Conservation (phyloP, 2,329 filamentous ascomycete species). For the Aspergillus carbonarius region DNA sequence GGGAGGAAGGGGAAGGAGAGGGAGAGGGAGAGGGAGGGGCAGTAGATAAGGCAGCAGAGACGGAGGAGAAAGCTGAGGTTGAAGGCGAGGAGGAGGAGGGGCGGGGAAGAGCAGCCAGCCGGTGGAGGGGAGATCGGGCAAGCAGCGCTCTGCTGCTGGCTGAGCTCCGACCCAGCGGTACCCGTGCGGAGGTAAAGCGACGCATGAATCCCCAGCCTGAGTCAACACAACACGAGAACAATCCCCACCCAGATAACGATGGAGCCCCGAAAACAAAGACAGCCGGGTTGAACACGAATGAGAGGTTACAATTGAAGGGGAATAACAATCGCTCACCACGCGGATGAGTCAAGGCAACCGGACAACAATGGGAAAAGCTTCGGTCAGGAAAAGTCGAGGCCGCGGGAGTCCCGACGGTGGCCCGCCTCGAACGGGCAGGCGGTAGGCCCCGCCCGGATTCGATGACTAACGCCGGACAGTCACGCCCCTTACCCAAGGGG, state of each 20-base stretch:
- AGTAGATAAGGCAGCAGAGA: constrained; percentile 21
- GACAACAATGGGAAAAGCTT: background rate
- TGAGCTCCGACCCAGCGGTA: constrained; percentile 33
- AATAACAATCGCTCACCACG: background rate
- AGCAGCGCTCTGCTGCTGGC: constrained; percentile 13
- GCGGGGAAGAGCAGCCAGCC: background rate
- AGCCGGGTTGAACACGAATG: constrained; percentile 2
- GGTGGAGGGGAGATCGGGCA: background rate
- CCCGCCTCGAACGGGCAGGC: constrained; percentile 9
- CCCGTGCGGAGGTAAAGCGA: constrained; percentile 34
- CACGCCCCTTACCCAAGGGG: background rate
- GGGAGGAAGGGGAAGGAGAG: constrained; percentile 19
- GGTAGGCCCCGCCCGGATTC: constrained; percentile 6
- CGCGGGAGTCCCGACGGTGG: background rate
- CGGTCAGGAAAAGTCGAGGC: background rate
- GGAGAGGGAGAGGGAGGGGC: constrained; percentile 19
- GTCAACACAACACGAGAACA: too few relatives aligned
- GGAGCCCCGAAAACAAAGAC: constrained; percentile 12
- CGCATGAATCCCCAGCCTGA: constrained; percentile 24
- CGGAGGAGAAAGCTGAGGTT: constrained; percentile 23
- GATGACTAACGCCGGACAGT: background rate
- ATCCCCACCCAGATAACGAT: background rate
- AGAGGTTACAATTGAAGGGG: background rate
- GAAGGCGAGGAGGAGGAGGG: background rate
- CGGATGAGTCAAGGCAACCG: background rate